A percentile compares a stretch with the other conserved stretches of the same genome.
Evolutionary conservation across 371 early-diverging fungal species (phyloP).

Genomic region (Zopfochytrium polystomum): DNA sequence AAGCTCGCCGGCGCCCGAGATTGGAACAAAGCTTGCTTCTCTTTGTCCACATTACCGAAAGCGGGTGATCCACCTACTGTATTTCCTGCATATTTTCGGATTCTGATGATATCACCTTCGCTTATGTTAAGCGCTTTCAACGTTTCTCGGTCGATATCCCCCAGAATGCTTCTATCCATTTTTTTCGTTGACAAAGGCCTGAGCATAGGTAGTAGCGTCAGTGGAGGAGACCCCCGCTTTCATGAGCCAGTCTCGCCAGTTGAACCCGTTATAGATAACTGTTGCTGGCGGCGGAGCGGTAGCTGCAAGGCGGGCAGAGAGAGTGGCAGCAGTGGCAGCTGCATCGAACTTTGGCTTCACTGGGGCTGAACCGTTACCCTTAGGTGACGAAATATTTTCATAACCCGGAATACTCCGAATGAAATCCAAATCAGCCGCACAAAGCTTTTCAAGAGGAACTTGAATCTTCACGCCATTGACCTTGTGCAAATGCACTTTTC

Average conservation of each 20-base stretch:
- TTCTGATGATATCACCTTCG: constrained; percentile 77
- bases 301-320: constrained; percentile 17
- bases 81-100: constrained; percentile 55
- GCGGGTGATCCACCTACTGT: background rate
- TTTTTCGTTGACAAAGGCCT: constrained; percentile 77
- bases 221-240: constrained; percentile 68
- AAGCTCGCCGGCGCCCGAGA: constrained; percentile 20
- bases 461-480: constrained; percentile 90
- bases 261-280: constrained; percentile 57
- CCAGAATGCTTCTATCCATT: constrained; percentile 72
- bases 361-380: constrained; percentile 8
- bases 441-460: constrained; percentile 86
- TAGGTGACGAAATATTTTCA: constrained; percentile 20
- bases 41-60: constrained; percentile 6
- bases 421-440: constrained; percentile 62
- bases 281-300: no score
- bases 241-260: constrained; percentile 89
- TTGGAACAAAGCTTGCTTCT: constrained; percentile 8
- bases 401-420: constrained; percentile 39
- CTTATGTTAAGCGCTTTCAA: constrained; percentile 75
- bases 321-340: constrained; percentile 34
- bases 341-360: constrained; percentile 26
- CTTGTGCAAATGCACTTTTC: constrained; percentile 87
- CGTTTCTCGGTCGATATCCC: constrained; percentile 67
- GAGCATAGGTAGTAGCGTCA: constrained; percentile 73